These are phyloP conservation scores for Aspergillus sp. DNA, from an alignment of 2,329 filamentous ascomycete species.

Conservation along the genomic window DNA sequence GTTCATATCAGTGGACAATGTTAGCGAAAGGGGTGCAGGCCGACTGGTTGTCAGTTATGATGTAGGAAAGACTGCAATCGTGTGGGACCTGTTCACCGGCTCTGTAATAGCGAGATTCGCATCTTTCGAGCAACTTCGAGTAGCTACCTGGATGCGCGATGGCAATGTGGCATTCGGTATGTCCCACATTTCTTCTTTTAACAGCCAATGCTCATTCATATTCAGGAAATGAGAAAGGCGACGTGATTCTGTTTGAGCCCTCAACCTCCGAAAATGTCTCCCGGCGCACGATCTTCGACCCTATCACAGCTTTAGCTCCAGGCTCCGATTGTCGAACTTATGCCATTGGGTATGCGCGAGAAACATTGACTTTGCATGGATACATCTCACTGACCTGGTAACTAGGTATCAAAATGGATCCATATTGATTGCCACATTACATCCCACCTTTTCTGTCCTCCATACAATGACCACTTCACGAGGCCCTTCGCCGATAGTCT, in stretches of 20 bases:
- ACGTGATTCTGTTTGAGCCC: conserved; percentile 91
- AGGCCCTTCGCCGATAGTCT: conserved; percentile 81
- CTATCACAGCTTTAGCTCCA: conserved; percentile 89
- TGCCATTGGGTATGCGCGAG: conserved; percentile 74
- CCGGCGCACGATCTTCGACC: conserved; percentile 86
- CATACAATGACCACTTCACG: conserved; percentile 86
- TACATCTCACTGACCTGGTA: conserved; percentile 1
- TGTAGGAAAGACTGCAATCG: conserved; percentile 82
- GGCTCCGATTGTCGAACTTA: conserved; percentile 88
- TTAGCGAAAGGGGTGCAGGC: conserved; percentile 81
- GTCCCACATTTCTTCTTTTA: conserved; percentile 23
- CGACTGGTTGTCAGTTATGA: conserved; percentile 92
- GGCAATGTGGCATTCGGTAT: conserved; percentile 95
- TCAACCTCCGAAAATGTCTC: conserved; percentile 90
- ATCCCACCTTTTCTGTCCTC: conserved; percentile 88
- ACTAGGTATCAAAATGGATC: conserved; percentile 89
- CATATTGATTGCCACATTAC: conserved; percentile 81
- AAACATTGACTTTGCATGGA: conserved; percentile 9
- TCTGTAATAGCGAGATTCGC: conserved; percentile 88
- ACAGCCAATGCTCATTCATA: not conserved
- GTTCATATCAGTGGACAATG: conserved; percentile 84
- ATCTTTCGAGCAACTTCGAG: conserved; percentile 80
- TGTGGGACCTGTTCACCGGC: conserved; percentile 94
- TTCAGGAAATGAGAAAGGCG: conserved; percentile 84
- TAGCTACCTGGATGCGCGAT: conserved; percentile 93